phyloP scores from a whole-genome alignment of 306 rosid genomes.

The Rosa lucieae region DNA sequence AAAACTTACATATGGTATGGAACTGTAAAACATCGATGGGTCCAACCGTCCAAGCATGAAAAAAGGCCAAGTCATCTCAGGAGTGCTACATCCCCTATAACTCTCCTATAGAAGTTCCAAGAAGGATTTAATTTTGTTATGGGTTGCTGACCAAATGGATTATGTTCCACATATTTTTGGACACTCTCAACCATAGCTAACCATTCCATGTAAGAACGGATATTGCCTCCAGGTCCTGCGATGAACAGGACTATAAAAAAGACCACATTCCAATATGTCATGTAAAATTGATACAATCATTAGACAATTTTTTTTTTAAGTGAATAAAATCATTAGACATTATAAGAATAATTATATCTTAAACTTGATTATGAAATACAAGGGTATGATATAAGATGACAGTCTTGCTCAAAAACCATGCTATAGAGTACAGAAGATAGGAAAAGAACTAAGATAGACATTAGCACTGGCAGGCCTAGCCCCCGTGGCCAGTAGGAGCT shows the following conservation, averaged over 20 bases:
- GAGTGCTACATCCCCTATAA: slow-evolving; percentile 17
- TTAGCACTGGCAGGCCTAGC: neutral
- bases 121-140: slow-evolving; percentile 51
- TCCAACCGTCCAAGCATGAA: neutral
- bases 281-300: neutral
- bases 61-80: neutral
- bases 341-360: neutral
- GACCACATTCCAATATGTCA: neutral
- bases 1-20: neutral
- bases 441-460: neutral
- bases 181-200: slow-evolving; percentile 40
- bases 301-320: neutral
- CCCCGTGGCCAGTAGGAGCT: neutral
- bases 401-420: neutral
- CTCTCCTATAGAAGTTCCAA: slow-evolving; percentile 53
- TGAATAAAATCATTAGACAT: neutral
- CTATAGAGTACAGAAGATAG: neutral
- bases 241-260: slow-evolving; percentile 6
- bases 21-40: neutral
- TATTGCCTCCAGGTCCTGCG: slow-evolving; percentile 73
- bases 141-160: slow-evolving; percentile 75
- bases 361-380: neutral
- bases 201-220: slow-evolving; percentile 62
- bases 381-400: neutral
- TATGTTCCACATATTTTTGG: slow-evolving; percentile 36